phyloP scores from a whole-genome alignment of 176 grass and related monocot species.

The Coix lacrymajobi region DNA sequence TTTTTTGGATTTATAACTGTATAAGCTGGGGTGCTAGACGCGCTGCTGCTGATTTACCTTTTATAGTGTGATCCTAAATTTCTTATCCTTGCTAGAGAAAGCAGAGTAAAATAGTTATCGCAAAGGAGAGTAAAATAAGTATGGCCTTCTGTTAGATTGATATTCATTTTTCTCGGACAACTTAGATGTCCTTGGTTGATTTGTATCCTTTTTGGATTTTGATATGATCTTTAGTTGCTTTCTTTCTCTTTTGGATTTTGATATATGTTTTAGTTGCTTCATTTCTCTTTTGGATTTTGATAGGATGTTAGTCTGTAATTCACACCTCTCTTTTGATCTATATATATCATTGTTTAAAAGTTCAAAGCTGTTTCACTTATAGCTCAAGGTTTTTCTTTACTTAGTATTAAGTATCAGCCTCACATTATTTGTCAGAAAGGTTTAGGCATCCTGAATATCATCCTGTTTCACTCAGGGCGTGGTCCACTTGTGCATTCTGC shows the following conservation, averaged over 20 bases:
- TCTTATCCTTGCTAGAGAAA: not conserved
- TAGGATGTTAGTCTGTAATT: not conserved
- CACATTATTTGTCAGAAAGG: not conserved
- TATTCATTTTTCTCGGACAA: not conserved
- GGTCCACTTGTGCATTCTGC: not conserved
- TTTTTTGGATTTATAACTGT: conserved; percentile 14
- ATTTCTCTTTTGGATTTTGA: not conserved
- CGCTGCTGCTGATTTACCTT: not conserved
- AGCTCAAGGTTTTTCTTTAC: not conserved
- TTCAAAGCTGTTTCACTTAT: not conserved
- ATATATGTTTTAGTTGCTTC: not conserved
- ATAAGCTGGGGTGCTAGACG: not conserved
- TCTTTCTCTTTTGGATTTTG: not conserved
- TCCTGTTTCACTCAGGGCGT: not conserved
- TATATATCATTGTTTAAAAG: not conserved
- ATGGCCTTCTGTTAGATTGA: not conserved
- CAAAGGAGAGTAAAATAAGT: conserved; percentile 1
- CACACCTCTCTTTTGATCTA: not conserved
- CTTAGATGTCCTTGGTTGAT: not conserved
- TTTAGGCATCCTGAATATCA: not conserved
- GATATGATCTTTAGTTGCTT: not conserved
- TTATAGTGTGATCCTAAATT: not conserved
- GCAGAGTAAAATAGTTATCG: no score
- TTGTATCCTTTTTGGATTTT: not conserved
- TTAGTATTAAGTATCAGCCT: not conserved